These are phyloP conservation scores for Xylariaceae sp. DNA, from an alignment of 2,329 filamentous ascomycete species.

Conservation along the genomic window DNA sequence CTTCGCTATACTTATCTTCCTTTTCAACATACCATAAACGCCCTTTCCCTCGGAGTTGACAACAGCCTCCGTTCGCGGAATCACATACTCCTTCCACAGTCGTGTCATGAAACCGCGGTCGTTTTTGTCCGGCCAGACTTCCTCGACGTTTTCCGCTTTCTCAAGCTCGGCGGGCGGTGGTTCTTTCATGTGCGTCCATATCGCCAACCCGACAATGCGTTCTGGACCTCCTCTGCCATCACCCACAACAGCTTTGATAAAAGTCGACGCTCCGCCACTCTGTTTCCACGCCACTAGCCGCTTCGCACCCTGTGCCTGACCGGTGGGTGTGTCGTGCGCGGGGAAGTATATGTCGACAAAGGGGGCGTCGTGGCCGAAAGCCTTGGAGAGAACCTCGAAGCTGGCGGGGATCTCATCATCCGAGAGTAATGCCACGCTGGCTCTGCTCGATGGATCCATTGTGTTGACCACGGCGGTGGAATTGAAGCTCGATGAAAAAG, in stretches of 20 bases:
- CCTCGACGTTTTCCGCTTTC: constrained; percentile 13
- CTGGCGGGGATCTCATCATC: constrained; percentile 18
- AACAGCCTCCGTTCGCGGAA: constrained; percentile 12
- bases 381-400: constrained; percentile 16
- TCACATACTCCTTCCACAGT: constrained; percentile 19
- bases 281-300: constrained; percentile 16
- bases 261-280: constrained; percentile 4
- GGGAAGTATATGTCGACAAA: constrained; percentile 22
- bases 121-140: constrained; percentile 16
- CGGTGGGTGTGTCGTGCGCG: constrained; percentile 14
- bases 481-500: too few relatives aligned
- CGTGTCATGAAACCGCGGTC: constrained; percentile 19
- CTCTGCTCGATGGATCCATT: background rate
- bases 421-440: constrained; percentile 7
- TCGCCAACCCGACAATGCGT: constrained; percentile 13
- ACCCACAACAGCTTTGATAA: constrained; percentile 15
- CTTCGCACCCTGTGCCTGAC: constrained; percentile 12
- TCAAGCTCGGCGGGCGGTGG: constrained; percentile 14
- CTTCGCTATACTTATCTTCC: too few relatives aligned
- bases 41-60: constrained; percentile 11
- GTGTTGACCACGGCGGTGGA: too few relatives aligned
- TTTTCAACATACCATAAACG: constrained; percentile 14
- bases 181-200: constrained; percentile 23
- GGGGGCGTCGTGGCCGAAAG: constrained; percentile 18
- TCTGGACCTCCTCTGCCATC: background rate